Conservation (phyloP, 805 yeast species). For the Isabelozyma gotoi region DNA sequence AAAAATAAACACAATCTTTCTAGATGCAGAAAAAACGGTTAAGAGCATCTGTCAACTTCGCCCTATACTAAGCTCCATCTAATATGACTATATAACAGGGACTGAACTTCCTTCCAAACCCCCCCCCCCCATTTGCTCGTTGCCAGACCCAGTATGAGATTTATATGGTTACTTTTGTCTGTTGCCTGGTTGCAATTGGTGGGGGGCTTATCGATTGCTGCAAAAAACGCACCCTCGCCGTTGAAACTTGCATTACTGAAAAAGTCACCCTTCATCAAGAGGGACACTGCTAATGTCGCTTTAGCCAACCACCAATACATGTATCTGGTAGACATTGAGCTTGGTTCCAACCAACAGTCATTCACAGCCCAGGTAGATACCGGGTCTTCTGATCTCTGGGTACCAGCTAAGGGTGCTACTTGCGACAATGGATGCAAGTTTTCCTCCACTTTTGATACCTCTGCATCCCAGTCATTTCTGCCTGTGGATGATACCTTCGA, state of each 20-base stretch:
- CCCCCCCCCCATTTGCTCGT: no score
- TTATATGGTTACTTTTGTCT: not conserved
- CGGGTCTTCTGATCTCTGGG: conserved; percentile 28
- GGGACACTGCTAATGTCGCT: not conserved
- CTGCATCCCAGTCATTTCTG: not conserved
- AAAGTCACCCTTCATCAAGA: not conserved
- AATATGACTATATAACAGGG: not conserved
- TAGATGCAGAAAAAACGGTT: not conserved
- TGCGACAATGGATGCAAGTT: conserved; percentile 8
- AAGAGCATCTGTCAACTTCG: not conserved
- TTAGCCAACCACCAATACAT: not conserved
- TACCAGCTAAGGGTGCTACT: conserved; percentile 22
- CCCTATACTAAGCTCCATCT: not conserved
- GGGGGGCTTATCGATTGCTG: not conserved
- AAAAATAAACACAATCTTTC: not conserved
- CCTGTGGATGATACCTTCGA: not conserved
- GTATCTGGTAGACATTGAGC: conserved; percentile 2
- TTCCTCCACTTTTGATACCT: conserved; percentile 1
- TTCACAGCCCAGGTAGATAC: conserved; percentile 21
- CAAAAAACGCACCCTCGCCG: not conserved
- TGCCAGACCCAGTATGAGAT: no score
- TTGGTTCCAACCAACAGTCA: conserved; percentile 14
- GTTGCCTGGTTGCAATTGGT: not conserved
- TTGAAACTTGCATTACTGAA: not conserved
- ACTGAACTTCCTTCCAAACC: no score